A percentile compares a stretch with the other conserved stretches of the same genome.
Conservation (phyloP, 306 rosid genomes). For the Echinosophora koreensis region DNA sequence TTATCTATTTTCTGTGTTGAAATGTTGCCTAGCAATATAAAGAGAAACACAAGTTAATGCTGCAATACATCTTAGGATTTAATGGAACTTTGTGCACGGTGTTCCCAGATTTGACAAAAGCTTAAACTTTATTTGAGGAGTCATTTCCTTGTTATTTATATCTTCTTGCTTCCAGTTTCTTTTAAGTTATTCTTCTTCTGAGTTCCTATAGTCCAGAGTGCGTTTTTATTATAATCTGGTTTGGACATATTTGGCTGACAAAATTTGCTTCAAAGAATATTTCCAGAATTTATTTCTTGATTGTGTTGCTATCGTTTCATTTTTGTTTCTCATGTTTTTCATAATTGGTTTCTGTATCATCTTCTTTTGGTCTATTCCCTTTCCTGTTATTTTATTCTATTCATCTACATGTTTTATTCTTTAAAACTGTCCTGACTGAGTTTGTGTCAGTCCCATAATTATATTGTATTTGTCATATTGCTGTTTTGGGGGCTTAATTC, state of each 20-base stretch:
- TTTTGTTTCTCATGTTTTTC: conserved; percentile 21
- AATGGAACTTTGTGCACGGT: neutral
- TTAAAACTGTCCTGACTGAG: conserved; percentile 8
- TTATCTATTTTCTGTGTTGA: neutral
- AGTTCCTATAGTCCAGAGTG: neutral
- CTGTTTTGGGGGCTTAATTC: conserved; percentile 32
- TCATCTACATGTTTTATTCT: conserved; percentile 6
- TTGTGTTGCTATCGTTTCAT: conserved; percentile 31
- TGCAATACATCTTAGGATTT: conserved; percentile 25
- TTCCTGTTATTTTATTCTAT: conserved; percentile 15
- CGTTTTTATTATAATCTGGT: conserved; percentile 13
- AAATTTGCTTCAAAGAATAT: conserved; percentile 26
- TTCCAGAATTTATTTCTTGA: neutral
- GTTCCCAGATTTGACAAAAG: conserved; percentile 18
- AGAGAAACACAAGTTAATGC: conserved; percentile 2
- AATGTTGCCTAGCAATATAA: conserved; percentile 8
- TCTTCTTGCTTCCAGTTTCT: neutral
- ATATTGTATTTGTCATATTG: conserved; percentile 19
- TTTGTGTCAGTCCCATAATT: conserved; percentile 22
- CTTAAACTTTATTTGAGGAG: conserved; percentile 8
- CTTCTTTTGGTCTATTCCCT: conserved; percentile 15
- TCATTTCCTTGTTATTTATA: neutral
- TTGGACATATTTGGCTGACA: neutral
- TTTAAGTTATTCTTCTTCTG: conserved; percentile 6
- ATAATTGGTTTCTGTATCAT: conserved; percentile 5